Evolutionary conservation across 208 protist species (phyloP).

Genomic region (Trypanosoma lewisi): DNA sequence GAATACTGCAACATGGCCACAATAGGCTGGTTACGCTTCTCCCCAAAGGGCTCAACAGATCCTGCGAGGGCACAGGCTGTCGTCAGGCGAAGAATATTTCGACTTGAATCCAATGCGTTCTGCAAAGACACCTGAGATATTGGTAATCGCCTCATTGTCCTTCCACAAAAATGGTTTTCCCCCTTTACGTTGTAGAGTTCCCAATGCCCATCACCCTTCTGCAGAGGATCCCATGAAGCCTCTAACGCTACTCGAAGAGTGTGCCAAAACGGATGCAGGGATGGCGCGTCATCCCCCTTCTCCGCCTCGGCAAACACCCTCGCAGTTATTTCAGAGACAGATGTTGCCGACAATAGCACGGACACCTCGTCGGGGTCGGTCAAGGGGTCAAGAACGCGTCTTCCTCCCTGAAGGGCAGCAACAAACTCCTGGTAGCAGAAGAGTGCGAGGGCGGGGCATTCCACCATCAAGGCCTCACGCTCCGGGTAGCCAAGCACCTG

Average conservation of each 20-base stretch:
- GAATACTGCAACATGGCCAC: conserved; percentile 52
- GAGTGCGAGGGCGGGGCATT: conserved; percentile 70
- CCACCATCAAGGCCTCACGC: conserved; percentile 49
- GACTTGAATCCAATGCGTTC: conserved; percentile 56
- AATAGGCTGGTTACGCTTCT: conserved; percentile 34
- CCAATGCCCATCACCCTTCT: conserved; percentile 9
- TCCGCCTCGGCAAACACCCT: conserved; percentile 24
- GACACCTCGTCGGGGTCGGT: conserved; percentile 40
- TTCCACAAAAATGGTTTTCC: conserved; percentile 30
- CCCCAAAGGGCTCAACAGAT: conserved; percentile 37
- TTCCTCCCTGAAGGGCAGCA: conserved; percentile 28
- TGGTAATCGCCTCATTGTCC: conserved; percentile 29
- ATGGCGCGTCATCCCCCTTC: neutral
- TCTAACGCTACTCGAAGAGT: conserved; percentile 37
- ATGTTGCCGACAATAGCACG: conserved; percentile 34
- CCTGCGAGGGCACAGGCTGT: conserved; percentile 68
- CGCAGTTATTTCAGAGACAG: conserved; percentile 18
- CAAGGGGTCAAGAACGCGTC: conserved; percentile 42
- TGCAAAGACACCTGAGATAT: conserved; percentile 50
- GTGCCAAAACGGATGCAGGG: conserved; percentile 40
- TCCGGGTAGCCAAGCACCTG: conserved; percentile 44
- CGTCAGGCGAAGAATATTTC: conserved; percentile 46
- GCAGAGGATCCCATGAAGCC: conserved; percentile 35
- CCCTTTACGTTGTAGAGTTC: conserved; percentile 38
- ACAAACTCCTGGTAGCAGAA: conserved; percentile 68